Evolutionary conservation across 2,329 filamentous ascomycete species (phyloP), one percentile per base, ranked within the genome.

Genomic region (Macrophomina tecta): DNA sequence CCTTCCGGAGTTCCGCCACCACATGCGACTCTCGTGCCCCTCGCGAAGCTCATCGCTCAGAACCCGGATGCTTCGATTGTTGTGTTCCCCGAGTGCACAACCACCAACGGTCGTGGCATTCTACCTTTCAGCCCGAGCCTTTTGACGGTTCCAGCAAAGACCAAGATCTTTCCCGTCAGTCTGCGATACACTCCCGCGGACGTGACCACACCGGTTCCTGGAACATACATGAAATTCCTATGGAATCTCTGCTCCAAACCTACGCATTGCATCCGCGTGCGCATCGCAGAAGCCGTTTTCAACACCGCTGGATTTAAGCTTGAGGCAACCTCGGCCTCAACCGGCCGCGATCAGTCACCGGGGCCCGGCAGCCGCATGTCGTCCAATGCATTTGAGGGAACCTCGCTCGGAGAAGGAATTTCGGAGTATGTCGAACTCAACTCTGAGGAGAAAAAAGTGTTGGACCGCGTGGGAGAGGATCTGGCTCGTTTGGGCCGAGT

Each of bases 61-160:
- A 87, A 96, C 75, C 93, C 93, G 0, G 84, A 87, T 67, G 89
- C 93, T 53, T 87, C 92, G 68, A 87, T 98, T 69, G 93, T 90
- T 69, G 88, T 97, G 1, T 97, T 98, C 77, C 94, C 95, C 12
- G 95, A 99, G 81, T 94, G 91, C 79, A 95, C 91, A 4, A 97
- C 95, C 0, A 97, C 93, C 52, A 99, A 99, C 75, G 94, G 94
- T 69, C 90, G 92, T 71, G 95, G 91, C 4, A 94, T 98, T 69
- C 81, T 99, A 12, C 91, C 93, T 1, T 87, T 97, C 65, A 92
- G 91, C 68, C 92, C 91, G 0, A 90, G 89, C 61, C 84, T 99
- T 1, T 82, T 95, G 2, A 86, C 88, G 16, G 87, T 87, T 0
- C 87, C 90, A 0, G 77, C 87, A 5, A 83, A 86, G 64, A 89